These are phyloP conservation scores for Rehmannia glutinosa DNA, from an alignment of 257 asterid genomes.

Conservation along the genomic window DNA sequence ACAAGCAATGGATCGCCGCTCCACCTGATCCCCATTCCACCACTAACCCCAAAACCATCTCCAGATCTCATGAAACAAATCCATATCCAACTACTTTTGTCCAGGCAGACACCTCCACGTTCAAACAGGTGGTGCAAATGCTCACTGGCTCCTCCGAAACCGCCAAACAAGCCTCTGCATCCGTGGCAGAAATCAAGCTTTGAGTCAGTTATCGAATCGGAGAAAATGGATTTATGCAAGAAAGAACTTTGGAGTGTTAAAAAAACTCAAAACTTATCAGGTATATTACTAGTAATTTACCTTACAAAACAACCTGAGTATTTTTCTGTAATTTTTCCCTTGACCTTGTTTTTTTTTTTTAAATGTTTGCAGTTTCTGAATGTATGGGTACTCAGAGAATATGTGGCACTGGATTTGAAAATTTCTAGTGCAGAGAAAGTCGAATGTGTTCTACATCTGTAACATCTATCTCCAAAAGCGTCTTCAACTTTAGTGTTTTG, in stretches of 20 bases:
- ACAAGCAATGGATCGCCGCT: conserved; percentile 34
- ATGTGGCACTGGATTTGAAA: conserved; percentile 42
- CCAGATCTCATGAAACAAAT: conserved; percentile 64
- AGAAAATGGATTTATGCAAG: neutral
- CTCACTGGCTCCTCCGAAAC: conserved; percentile 80
- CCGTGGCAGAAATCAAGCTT: neutral
- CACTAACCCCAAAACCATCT: conserved; percentile 49
- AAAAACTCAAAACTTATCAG: conserved; percentile 19
- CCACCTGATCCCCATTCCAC: conserved; percentile 45
- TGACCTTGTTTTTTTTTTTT: neutral
- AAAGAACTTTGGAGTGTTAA: neutral
- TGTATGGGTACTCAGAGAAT: conserved; percentile 54
- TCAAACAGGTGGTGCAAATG: conserved; percentile 93
- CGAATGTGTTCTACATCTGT: neutral
- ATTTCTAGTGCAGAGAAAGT: conserved; percentile 24
- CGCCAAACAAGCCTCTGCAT: conserved; percentile 31
- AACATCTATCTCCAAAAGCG: neutral
- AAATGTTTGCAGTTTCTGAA: conserved; percentile 43
- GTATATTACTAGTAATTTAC: conserved; percentile 1
- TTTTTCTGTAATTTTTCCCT: too few species aligned
- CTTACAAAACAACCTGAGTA: neutral
- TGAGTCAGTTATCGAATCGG: neutral
- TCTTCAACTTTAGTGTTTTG: too few species aligned
- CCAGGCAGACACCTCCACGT: conserved; percentile 73
- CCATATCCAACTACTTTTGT: conserved; percentile 90